A percentile compares a stretch with the other conserved stretches of the same genome.
Conservation (phyloP, 1,139 yeast genomes). For the Saccharomyces uvarum region DNA sequence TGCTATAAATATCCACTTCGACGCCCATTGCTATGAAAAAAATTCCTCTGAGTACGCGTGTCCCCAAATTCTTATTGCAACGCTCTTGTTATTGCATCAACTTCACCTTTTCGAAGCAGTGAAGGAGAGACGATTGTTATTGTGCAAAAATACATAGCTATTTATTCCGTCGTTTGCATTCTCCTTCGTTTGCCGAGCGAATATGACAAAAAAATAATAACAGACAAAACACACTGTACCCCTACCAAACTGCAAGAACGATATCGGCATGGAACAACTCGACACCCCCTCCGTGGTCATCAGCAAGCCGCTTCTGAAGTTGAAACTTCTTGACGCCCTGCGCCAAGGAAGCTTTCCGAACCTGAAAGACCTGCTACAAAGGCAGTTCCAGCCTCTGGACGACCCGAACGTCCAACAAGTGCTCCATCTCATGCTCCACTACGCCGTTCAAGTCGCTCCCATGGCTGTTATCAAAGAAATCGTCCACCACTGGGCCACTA, state of each 20-base stretch:
- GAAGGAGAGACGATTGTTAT: no score
- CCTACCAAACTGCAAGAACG: no score
- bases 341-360: constrained; percentile 46
- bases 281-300: neutral
- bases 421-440: constrained; percentile 46
- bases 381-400: constrained; percentile 18
- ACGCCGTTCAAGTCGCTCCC: constrained; percentile 86
- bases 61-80: no score
- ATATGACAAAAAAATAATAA: neutral
- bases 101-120: no score
- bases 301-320: constrained; percentile 46
- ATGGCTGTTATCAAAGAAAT: constrained; percentile 40
- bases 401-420: constrained; percentile 35
- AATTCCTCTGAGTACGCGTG: no score
- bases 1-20: no score
- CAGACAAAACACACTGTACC: neutral
- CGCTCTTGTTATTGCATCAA: no score
- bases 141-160: no score
- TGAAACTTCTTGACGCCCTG: constrained; percentile 58
- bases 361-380: constrained; percentile 27
- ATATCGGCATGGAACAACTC: neutral
- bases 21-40: no score
- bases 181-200: neutral
- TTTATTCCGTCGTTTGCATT: neutral
- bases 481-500: constrained; percentile 20